These are phyloP conservation scores for Taiozyma sp. DNA, from an alignment of 1,139 yeast species.

Conservation along the genomic window DNA sequence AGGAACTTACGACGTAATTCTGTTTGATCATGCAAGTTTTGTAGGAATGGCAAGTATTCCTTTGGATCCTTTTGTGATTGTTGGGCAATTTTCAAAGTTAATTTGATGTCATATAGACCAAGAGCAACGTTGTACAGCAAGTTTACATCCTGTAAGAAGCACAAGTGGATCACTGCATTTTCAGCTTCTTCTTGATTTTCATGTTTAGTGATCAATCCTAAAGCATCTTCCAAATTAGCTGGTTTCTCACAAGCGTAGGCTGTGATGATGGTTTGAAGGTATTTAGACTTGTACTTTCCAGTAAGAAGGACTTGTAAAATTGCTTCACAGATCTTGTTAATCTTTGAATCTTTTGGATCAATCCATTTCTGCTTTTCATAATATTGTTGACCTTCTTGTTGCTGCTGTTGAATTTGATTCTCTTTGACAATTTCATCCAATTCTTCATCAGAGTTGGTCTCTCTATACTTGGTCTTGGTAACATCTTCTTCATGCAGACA, in stretches of 20 bases:
- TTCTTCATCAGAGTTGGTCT: slow-evolving; percentile 42
- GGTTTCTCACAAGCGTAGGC: slow-evolving; percentile 93
- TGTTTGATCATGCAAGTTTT: slow-evolving; percentile 63
- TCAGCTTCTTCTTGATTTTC: slow-evolving; percentile 43
- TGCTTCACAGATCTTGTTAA: slow-evolving; percentile 72
- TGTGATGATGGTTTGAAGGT: slow-evolving; percentile 76
- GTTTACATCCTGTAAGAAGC: slow-evolving; percentile 89
- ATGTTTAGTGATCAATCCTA: slow-evolving; percentile 49
- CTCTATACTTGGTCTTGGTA: slow-evolving; percentile 73
- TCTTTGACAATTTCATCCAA: slow-evolving; percentile 29
- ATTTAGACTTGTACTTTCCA: slow-evolving; percentile 49
- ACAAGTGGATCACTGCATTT: slow-evolving; percentile 72
- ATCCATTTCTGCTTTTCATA: slow-evolving; percentile 32
- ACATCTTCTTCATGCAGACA: slow-evolving; percentile 87
- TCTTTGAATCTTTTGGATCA: slow-evolving; percentile 47
- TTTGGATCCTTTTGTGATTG: slow-evolving; percentile 97
- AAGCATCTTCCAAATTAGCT: slow-evolving; percentile 73
- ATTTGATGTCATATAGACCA: slow-evolving; percentile 75
- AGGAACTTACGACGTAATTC: slow-evolving; percentile 64
- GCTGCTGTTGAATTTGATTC: slow-evolving; percentile 24
- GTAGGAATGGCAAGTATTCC: slow-evolving; percentile 90
- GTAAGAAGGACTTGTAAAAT: slow-evolving; percentile 49
- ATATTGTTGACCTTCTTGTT: slow-evolving; percentile 22
- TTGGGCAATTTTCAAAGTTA: slow-evolving; percentile 84
- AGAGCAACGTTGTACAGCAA: slow-evolving; percentile 73